Base-by-base conservation (phyloP, 257 asterid species). In the Penstemon davidsonii region DNA sequence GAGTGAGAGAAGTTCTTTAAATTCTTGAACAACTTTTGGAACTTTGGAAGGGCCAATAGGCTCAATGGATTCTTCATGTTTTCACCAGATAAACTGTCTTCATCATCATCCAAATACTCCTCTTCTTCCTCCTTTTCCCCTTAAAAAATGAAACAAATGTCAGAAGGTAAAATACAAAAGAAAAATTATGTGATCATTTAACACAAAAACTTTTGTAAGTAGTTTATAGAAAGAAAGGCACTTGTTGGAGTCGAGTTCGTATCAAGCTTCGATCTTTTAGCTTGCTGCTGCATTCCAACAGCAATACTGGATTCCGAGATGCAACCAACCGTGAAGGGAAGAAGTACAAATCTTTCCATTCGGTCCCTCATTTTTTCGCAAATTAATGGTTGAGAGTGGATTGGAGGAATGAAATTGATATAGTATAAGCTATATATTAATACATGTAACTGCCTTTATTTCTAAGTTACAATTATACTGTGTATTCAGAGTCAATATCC, bases 281-380 rank as follows among this genome's bases (percentile, higher is more conserved):
- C 80, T 57, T 76, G 88, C 65, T 75, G 89, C 66, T 75, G 89
- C 66, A 46, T 73, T 65, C 82, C 87, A 50, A 82, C 74, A 4
- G 88, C 89, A 67, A 87, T 78, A 82, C 96, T 85, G 51, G 96
- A 82, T 63, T 87, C 93, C 9, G 93, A 87, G 66, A 85, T 73
- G 80, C 95, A 90, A 15, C 89, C 89, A 62, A 81, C 67, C 3
- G 87, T 64, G 78, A 90, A 90, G 42, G 95, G 95, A 55, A 87
- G 89, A 71, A 85, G 81, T 19, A 84, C 75, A 12, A 79, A 65
- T 78, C 89, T 81, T 73, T 87, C 92, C 73, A 85, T 80, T 67
- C 81, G 80, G 72, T 81, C 90, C 67, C 86, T 84, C 95, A 87
- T 87, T 51, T 69, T 66, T 60, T 46, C n/a, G 60, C 43, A 15